These are phyloP conservation scores for Scheffersomyces lignosus DNA, from an alignment of 805 yeast species.

Conservation along the genomic window DNA sequence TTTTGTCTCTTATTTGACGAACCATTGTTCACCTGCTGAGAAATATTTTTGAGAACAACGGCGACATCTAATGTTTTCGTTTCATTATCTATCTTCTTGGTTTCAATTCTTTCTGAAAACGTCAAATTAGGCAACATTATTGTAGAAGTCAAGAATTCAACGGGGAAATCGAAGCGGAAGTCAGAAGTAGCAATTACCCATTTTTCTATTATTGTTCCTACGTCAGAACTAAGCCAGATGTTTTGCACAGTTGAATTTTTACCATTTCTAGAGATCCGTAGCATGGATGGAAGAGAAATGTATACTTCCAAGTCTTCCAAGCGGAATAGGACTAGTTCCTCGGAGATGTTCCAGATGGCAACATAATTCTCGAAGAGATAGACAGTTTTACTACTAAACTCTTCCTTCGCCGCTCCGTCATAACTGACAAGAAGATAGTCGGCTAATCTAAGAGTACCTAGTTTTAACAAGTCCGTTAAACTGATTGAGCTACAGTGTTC, in stretches of 20 bases:
- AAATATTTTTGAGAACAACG: no score
- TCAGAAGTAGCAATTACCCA: slow-evolving; percentile 46
- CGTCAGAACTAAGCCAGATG: slow-evolving; percentile 28
- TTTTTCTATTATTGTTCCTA: slow-evolving; percentile 37
- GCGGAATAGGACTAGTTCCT: slow-evolving; percentile 9
- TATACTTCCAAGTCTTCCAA: slow-evolving; percentile 7
- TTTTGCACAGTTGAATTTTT: slow-evolving; percentile 1
- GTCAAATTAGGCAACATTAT: slow-evolving; percentile 12
- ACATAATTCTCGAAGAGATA: slow-evolving; percentile 37
- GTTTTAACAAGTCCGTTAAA: slow-evolving; percentile 24
- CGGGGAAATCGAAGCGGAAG: slow-evolving; percentile 28
- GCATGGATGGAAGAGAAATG: slow-evolving; percentile 23
- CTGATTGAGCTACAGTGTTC: slow-evolving; percentile 20
- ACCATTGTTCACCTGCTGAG: no score
- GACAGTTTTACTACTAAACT: slow-evolving; percentile 13
- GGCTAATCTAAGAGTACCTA: slow-evolving; percentile 38
- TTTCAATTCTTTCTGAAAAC: no score
- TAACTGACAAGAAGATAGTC: slow-evolving; percentile 30
- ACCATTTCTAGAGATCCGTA: slow-evolving; percentile 13
- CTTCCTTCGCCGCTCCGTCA: slow-evolving; percentile 6
- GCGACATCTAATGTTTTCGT: no score
- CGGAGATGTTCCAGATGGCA: slow-evolving; percentile 20
- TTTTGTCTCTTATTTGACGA: no score
- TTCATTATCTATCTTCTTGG: no score
- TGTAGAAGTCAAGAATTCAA: slow-evolving; percentile 37